A percentile compares a stretch with the other conserved stretches of the same genome.
Evolutionary conservation across 78 protist genomes (phyloP).

Genomic region (Dictyostelium firmibasis): DNA sequence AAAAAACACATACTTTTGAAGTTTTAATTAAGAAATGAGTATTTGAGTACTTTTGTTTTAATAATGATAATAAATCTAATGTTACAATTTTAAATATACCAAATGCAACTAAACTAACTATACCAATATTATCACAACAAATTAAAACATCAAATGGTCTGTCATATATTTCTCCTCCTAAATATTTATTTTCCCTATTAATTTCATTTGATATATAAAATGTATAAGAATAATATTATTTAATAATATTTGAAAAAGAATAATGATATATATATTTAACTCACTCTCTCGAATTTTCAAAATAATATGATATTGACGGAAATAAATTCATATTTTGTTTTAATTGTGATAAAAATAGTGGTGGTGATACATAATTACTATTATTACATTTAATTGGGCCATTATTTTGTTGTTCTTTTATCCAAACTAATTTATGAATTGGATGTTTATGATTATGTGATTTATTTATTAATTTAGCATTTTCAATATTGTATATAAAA

Average conservation of each 20-base stretch:
- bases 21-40: neutral
- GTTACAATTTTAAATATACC: slow-evolving; percentile 7
- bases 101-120: neutral
- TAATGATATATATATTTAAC: too few species aligned
- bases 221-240: too few species aligned
- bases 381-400: neutral
- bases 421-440: neutral
- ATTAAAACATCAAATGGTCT: neutral
- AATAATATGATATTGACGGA: neutral
- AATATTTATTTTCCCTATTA: neutral
- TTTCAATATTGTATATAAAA: slow-evolving; percentile 27
- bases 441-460: neutral
- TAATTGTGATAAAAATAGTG: neutral
- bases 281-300: neutral
- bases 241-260: too few species aligned
- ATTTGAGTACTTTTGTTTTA: slow-evolving; percentile 6
- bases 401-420: neutral
- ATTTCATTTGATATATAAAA: neutral
- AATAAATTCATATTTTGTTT: neutral
- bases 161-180: neutral
- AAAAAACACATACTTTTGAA: slow-evolving; percentile 9
- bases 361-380: neutral
- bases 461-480: slow-evolving; percentile 27
- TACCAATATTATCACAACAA: slow-evolving; percentile 1
- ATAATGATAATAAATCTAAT: neutral